These are phyloP conservation scores for Triglochin maritima DNA, from an alignment of 106 monocot species.

Conservation along the genomic window DNA sequence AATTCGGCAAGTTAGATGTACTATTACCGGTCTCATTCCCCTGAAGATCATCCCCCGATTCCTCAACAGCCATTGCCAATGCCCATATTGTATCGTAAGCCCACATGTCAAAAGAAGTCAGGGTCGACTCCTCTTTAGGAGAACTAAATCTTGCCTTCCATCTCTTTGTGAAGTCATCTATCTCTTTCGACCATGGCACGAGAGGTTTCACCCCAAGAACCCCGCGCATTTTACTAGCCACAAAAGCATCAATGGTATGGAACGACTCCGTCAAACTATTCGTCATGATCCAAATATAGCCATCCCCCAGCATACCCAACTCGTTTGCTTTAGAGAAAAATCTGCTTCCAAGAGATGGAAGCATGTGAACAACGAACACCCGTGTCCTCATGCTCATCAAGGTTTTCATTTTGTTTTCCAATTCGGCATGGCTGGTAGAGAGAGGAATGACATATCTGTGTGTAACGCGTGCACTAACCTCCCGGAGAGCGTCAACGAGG, in stretches of 20 bases:
- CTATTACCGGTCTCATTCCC: not conserved
- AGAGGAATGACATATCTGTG: conserved; percentile 23
- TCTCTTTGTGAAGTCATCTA: not conserved
- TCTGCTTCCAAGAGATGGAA: conserved; percentile 11
- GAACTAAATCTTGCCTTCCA: conserved; percentile 4
- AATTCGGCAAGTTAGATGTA: not conserved
- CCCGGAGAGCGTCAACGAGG: conserved; percentile 39
- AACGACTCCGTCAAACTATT: not conserved
- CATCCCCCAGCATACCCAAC: conserved; percentile 10
- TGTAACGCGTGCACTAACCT: conserved; percentile 10
- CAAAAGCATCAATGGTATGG: not conserved
- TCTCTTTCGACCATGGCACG: not conserved
- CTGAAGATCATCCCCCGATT: not conserved
- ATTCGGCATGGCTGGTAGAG: conserved; percentile 14
- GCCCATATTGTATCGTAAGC: conserved; percentile 10
- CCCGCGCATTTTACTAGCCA: conserved; percentile 2
- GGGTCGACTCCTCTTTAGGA: not conserved
- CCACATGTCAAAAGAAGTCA: conserved; percentile 1
- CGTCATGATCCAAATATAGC: conserved; percentile 12
- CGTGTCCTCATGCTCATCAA: conserved; percentile 36
- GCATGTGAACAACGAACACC: conserved; percentile 65
- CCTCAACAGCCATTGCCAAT: conserved; percentile 10
- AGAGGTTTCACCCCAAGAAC: conserved; percentile 10
- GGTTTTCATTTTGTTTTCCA: conserved; percentile 19
- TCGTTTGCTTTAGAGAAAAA: conserved; percentile 15